Evolutionary conservation across 371 early-diverging fungal genomes (phyloP).

Genomic region (Entomophthora muscae): DNA sequence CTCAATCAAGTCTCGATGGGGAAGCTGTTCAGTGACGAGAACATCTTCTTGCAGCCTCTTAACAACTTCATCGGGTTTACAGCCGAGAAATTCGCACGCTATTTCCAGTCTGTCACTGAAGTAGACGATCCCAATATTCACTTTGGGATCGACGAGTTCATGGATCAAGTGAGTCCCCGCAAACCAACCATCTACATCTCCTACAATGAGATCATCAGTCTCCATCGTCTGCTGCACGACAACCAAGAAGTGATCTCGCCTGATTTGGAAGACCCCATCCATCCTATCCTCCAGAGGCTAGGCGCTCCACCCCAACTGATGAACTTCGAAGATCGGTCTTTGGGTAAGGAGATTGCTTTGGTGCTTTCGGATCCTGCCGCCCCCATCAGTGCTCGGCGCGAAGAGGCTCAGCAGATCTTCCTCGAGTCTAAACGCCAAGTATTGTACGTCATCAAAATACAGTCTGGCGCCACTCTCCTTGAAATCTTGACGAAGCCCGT

Average conservation of each 20-base stretch:
- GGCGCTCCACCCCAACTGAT: slow-evolving; percentile 47
- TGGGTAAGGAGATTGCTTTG: slow-evolving; percentile 38
- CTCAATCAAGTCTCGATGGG: slow-evolving; percentile 80
- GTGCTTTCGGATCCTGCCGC: slow-evolving; percentile 47
- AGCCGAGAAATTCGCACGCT: slow-evolving; percentile 50
- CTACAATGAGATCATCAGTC: slow-evolving; percentile 70
- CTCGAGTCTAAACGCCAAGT: slow-evolving; percentile 81
- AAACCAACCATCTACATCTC: slow-evolving; percentile 81
- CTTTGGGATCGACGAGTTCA: slow-evolving; percentile 78
- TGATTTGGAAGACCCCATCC: slow-evolving; percentile 50
- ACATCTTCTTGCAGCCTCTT: slow-evolving; percentile 53
- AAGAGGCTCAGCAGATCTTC: slow-evolving; percentile 47
- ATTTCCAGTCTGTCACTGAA: slow-evolving; percentile 56
- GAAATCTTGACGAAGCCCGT: slow-evolving; percentile 64
- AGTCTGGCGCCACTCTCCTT: slow-evolving; percentile 57
- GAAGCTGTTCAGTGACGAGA: slow-evolving; percentile 42
- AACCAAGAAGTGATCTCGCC: slow-evolving; percentile 44
- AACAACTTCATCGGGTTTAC: slow-evolving; percentile 64
- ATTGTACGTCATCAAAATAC: slow-evolving; percentile 60
- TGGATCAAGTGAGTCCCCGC: slow-evolving; percentile 61
- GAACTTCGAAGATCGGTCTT: slow-evolving; percentile 19
- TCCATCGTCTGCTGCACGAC: slow-evolving; percentile 61
- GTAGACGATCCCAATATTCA: slow-evolving; percentile 72
- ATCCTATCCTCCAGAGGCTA: slow-evolving; percentile 62
- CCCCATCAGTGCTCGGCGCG: slow-evolving; percentile 34